Evolutionary conservation across 768 basidiomycete species (phyloP).

Genomic region (Panaeolus cyanescens): DNA sequence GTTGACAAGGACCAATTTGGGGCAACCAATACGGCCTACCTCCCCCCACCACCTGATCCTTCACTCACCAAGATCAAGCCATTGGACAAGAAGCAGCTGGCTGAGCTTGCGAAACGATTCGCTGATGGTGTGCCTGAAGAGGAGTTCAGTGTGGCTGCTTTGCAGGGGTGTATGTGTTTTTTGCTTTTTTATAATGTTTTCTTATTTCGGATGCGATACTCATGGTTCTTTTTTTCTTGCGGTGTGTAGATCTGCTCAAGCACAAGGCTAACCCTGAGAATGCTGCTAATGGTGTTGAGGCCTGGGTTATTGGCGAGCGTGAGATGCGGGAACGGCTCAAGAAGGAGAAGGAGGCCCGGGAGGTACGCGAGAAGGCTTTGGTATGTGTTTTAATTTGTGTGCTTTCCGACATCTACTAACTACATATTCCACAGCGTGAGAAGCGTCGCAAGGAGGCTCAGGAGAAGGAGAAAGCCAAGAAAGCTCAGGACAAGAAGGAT

Average conservation of each 20-base stretch:
- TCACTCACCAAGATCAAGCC: conserved; percentile 60
- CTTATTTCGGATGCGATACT: neutral
- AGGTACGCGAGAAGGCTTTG: conserved; percentile 65
- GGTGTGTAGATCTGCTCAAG: conserved; percentile 74
- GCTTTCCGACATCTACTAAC: neutral
- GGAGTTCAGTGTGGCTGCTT: conserved; percentile 85
- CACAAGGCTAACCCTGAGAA: conserved; percentile 83
- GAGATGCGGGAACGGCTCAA: conserved; percentile 73
- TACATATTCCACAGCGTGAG: conserved; percentile 35
- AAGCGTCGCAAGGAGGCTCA: conserved; percentile 55
- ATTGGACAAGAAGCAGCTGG: conserved; percentile 61
- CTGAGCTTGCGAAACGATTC: conserved; percentile 67
- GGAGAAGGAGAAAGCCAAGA: conserved; percentile 60
- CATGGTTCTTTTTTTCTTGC: conserved; percentile 1
- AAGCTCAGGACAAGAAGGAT: conserved; percentile 68
- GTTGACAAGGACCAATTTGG: conserved; percentile 45
- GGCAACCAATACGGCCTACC: conserved; percentile 58
- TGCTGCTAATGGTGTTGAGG: conserved; percentile 64
- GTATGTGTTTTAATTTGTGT: conserved; percentile 45
- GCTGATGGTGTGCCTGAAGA: conserved; percentile 83
- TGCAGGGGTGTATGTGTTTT: conserved; percentile 63
- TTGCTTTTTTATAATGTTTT: conserved; percentile 6
- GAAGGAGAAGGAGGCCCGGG: conserved; percentile 73
- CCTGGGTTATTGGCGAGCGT: conserved; percentile 77
- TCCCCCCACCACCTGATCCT: conserved; percentile 66